A percentile compares a stretch with the other conserved stretches of the same genome.
Conservation (phyloP, 148 eudicot species). For the Salicornia ramosissima region DNA sequence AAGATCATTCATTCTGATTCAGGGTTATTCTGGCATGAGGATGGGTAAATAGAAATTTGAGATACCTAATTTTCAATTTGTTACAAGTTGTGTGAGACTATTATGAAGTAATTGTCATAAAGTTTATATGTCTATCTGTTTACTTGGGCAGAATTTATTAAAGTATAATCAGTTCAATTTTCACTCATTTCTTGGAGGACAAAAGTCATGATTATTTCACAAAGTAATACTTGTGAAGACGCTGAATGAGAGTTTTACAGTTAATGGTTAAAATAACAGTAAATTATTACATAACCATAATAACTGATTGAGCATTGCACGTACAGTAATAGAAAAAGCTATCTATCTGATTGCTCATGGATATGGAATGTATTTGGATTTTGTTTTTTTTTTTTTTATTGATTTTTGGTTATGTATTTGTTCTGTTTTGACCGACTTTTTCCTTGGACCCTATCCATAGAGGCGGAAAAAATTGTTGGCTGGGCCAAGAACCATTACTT, state of each 20-base stretch:
- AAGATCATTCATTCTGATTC: too few relatives aligned
- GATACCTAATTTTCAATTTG: too few relatives aligned
- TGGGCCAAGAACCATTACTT: constrained; percentile 95
- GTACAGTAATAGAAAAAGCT: too few relatives aligned
- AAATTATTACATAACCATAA: background rate
- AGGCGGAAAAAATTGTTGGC: constrained; percentile 92
- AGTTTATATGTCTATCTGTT: too few relatives aligned
- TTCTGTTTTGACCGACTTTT: constrained; percentile 4
- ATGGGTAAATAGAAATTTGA: too few relatives aligned
- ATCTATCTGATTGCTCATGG: too few relatives aligned
- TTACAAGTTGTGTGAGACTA: too few relatives aligned
- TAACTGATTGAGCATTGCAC: background rate
- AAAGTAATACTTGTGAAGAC: background rate
- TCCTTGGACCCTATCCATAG: constrained; percentile 30
- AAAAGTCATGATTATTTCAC: background rate
- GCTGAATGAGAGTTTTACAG: background rate
- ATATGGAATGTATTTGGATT: too few relatives aligned
- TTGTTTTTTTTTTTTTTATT: background rate
- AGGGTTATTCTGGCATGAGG: too few relatives aligned
- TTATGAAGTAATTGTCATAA: too few relatives aligned
- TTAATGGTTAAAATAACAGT: background rate
- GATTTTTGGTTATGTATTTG: background rate
- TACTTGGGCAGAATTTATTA: background rate
- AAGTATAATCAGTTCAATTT: background rate
- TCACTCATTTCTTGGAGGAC: background rate